Evolutionary conservation across 2,329 filamentous ascomycete genomes (phyloP), one percentile per base, ranked within the genome.

Genomic region (Claviceps capensis): DNA sequence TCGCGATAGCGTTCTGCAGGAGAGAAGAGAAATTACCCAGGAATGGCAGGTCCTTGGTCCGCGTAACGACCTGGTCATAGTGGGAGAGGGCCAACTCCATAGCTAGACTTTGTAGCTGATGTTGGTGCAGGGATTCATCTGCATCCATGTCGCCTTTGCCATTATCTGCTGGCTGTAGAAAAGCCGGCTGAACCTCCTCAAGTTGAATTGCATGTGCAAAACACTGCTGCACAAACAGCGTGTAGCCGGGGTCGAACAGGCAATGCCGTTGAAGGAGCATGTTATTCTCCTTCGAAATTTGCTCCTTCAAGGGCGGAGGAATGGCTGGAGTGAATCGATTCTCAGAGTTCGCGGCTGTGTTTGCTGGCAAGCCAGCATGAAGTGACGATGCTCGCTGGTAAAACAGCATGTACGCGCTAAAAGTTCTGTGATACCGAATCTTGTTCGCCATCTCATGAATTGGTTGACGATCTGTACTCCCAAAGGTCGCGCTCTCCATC

Each of bases 391-490:
- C 79, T 48, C 93, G 82, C 65, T 96, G 86, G 65, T 98, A 98
- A 66, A 98, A 97, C 8, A 98, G 76, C 87, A 98, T 97, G 66
- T 98, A 98, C 13, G 91, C 93, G 64, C 88, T 97, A 72, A 84
- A 84, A 4, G 79, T 77, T 66, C 90, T 91, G 60, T 83, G 79
- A 57, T 76, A 81, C 0, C 72, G 58, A 17, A 73, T 63, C 54
- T 70, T 69, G 59, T 71, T 67, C 48, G 49, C 34, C 8, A 60
- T 62, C 54, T 77, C 69, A 60, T 73, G 70, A 55, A 75, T 60
- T 54, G 69, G 57, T 53, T 75, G 76, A 3, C 36, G 48, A 53
- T 85, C 82, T 4, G 71, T 63, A 1, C 87, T 87, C n/a, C 87
- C 87, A 69, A 89, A 95, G 59, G 90, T 93, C 43, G 83, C 79